Evolutionary conservation across 108 stramenopile species (phyloP).

Genomic region (Seminavis robusta): DNA sequence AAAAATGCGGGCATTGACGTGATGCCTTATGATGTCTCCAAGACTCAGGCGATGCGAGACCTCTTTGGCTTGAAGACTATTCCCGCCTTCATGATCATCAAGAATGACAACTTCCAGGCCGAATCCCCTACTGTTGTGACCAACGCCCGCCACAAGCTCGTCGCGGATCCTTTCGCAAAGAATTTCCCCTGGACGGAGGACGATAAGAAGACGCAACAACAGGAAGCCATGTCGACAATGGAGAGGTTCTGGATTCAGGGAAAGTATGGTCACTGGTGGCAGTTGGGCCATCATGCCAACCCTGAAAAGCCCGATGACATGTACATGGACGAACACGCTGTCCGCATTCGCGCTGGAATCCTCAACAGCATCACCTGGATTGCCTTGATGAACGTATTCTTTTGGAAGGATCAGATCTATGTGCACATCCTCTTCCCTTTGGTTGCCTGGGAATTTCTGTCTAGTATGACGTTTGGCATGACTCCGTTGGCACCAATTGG

Average conservation of each 20-base stretch:
- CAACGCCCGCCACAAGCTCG: constrained; percentile 34
- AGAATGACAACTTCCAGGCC: constrained; percentile 26
- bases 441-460: constrained; percentile 38
- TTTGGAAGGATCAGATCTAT: constrained; percentile 14
- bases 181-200: constrained; percentile 28
- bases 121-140: constrained; percentile 1
- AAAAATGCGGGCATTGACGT: constrained; percentile 43
- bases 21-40: constrained; percentile 33
- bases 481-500: constrained; percentile 57
- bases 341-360: constrained; percentile 42
- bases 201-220: constrained; percentile 13
- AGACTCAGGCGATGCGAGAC: constrained; percentile 36
- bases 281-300: constrained; percentile 36
- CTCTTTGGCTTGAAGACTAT: constrained; percentile 40
- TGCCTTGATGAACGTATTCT: constrained; percentile 51
- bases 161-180: constrained; percentile 19
- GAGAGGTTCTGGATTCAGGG: constrained; percentile 44
- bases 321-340: constrained; percentile 67
- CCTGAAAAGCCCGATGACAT: constrained; percentile 36
- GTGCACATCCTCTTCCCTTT: constrained; percentile 32
- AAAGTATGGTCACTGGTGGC: constrained; percentile 47
- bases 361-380: constrained; percentile 53
- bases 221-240: too few relatives aligned
- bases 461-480: constrained; percentile 33
- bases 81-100: constrained; percentile 39